phyloP scores from a whole-genome alignment of 2,329 filamentous ascomycete species.

The Beauveria sp. region DNA sequence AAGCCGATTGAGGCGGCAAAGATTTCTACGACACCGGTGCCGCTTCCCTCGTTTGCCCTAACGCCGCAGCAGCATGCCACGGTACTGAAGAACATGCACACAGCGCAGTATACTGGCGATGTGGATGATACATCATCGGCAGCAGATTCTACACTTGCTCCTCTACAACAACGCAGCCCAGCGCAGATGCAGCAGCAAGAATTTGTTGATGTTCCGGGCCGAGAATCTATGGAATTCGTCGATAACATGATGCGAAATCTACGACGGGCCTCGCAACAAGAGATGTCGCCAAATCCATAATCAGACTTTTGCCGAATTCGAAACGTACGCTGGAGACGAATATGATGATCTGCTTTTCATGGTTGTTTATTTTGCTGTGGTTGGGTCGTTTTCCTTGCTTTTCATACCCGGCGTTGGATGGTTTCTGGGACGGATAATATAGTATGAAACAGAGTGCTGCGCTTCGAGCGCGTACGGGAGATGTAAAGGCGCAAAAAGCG shows the following conservation, averaged over 20 bases:
- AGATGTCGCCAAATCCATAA: not conserved
- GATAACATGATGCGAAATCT: conserved; percentile 47
- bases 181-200: conserved; percentile 20
- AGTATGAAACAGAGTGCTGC: not conserved
- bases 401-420: not conserved
- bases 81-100: not conserved
- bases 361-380: not conserved
- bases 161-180: not conserved
- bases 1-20: not conserved
- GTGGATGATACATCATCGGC: too few relatives aligned
- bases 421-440: not conserved
- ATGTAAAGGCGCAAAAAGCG: not conserved
- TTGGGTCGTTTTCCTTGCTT: not conserved
- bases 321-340: not conserved
- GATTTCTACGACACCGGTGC: conserved; percentile 25
- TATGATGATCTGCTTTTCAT: not conserved
- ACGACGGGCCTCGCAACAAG: conserved; percentile 24
- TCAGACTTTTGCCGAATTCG: not conserved
- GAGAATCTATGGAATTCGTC: conserved; percentile 41
- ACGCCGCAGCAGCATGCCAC: not conserved
- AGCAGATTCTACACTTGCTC: not conserved
- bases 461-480: not conserved
- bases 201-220: conserved; percentile 34
- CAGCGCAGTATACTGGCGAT: not conserved
- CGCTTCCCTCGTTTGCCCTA: conserved; percentile 19